Conservation (phyloP, 257 asterid species). For the Striga asiatica region DNA sequence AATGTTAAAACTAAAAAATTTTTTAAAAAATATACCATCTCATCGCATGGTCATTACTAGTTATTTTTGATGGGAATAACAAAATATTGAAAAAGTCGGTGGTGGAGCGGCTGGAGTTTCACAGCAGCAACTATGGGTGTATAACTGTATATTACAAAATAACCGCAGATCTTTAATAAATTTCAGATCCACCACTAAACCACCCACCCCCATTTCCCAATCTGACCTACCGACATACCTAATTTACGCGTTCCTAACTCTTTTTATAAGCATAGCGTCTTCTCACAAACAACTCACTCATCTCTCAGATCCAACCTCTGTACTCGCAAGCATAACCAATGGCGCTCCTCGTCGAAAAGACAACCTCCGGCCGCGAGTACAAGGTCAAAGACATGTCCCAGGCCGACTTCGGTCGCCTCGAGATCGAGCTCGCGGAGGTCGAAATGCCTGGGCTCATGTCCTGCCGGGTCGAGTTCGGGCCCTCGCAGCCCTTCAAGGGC, state of each 20-base stretch:
- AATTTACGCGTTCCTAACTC: neutral
- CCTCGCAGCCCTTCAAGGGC: slow-evolving; percentile 38
- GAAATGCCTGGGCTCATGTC: slow-evolving; percentile 45
- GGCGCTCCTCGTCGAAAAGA: slow-evolving; percentile 28
- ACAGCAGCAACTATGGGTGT: too few species aligned
- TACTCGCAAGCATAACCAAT: slow-evolving; percentile 11
- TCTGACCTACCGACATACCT: neutral
- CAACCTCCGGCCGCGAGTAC: slow-evolving; percentile 43
- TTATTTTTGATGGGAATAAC: too few species aligned
- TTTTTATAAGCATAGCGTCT: neutral
- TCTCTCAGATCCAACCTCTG: slow-evolving; percentile 11
- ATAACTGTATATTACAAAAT: neutral
- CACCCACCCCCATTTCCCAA: neutral
- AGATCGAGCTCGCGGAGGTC: slow-evolving; percentile 37
- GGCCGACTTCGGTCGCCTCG: slow-evolving; percentile 45
- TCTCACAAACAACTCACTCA: neutral
- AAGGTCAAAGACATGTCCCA: slow-evolving; percentile 48
- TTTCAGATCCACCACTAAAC: neutral
- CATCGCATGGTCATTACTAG: too few species aligned
- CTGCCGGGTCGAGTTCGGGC: slow-evolving; percentile 33
- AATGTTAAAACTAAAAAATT: too few species aligned
- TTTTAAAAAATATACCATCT: too few species aligned
- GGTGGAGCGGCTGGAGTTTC: too few species aligned
- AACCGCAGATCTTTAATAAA: neutral
- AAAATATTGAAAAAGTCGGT: too few species aligned